These are phyloP conservation scores for Pezicula radicicola DNA, from an alignment of 2,329 filamentous ascomycete genomes.

Conservation along the genomic window DNA sequence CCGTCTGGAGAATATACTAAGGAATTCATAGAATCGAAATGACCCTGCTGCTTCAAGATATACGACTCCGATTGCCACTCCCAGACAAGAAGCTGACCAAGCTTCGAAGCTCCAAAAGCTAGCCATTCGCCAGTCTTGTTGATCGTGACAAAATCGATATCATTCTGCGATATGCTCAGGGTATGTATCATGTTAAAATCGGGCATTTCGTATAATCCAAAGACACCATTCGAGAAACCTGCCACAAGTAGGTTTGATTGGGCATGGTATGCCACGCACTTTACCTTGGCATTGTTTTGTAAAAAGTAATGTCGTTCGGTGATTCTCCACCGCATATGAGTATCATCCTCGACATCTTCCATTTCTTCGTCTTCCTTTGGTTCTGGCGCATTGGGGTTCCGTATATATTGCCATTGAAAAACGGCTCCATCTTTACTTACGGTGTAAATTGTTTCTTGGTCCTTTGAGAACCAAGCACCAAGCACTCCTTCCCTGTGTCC, in stretches of 20 bases:
- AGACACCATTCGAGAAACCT: slow-evolving; percentile 92
- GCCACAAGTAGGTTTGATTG: slow-evolving; percentile 89
- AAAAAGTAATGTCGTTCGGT: slow-evolving; percentile 91
- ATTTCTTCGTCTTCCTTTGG: slow-evolving; percentile 53
- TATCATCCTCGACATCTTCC: slow-evolving; percentile 57
- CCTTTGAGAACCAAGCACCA: slow-evolving; percentile 93
- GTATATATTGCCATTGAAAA: slow-evolving; percentile 85
- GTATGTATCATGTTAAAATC: slow-evolving; percentile 96
- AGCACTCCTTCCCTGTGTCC: slow-evolving; percentile 89
- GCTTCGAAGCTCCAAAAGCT: slow-evolving; percentile 91
- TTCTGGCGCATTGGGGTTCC: slow-evolving; percentile 52
- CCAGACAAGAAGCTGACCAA: slow-evolving; percentile 97
- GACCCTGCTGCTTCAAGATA: slow-evolving; percentile 95
- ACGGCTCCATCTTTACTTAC: slow-evolving; percentile 96
- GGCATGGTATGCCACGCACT: slow-evolving; percentile 87
- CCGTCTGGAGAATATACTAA: slow-evolving; percentile 92
- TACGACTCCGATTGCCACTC: slow-evolving; percentile 99
- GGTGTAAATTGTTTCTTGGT: slow-evolving; percentile 95
- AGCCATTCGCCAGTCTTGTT: slow-evolving; percentile 96
- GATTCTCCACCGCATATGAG: slow-evolving; percentile 84
- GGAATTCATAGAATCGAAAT: slow-evolving; percentile 94
- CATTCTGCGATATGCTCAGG: slow-evolving; percentile 89
- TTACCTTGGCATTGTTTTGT: slow-evolving; percentile 82
- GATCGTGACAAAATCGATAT: slow-evolving; percentile 91
- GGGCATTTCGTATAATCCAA: slow-evolving; percentile 92